Percentiles rank a stretch among this genome's conserved stretches.
phyloP scores from a whole-genome alignment of 2,329 filamentous ascomycete genomes.

The Didymella glomerata region DNA sequence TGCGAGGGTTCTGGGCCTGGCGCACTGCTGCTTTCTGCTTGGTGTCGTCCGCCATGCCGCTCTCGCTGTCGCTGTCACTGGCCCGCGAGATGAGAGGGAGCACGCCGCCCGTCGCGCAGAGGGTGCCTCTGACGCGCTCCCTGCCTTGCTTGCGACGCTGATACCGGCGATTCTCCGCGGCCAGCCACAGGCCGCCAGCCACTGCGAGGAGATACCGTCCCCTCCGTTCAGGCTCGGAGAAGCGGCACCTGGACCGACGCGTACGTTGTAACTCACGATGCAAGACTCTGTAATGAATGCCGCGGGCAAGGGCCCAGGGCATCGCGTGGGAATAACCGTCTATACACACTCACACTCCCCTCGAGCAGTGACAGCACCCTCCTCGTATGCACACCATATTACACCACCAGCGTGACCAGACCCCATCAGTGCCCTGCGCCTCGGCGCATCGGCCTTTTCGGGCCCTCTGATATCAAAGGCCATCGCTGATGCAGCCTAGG shows the following conservation, averaged over 20 bases:
- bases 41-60: constrained; percentile 10
- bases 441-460: constrained; percentile 17
- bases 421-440: not conserved
- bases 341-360: not conserved
- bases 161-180: constrained; percentile 1
- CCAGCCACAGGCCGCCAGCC: constrained; percentile 9
- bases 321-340: not conserved
- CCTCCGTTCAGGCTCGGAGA: not conserved
- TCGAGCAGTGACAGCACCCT: not conserved
- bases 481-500: constrained; percentile 18
- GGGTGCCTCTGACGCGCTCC: constrained; percentile 7
- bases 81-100: constrained; percentile 9
- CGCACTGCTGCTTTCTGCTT: constrained; percentile 5
- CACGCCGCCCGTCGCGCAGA: constrained; percentile 7
- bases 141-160: constrained; percentile 10
- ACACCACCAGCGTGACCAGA: not conserved
- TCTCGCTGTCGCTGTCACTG: constrained; percentile 3
- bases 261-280: not conserved
- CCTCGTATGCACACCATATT: not conserved
- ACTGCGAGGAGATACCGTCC: not conserved
- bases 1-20: constrained; percentile 13
- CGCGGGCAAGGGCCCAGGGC: not conserved
- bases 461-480: constrained; percentile 1
- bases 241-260: not conserved
- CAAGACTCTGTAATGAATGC: not conserved